Evolutionary conservation across 768 basidiomycete genomes (phyloP).

Genomic region (Lentinula detonsa): DNA sequence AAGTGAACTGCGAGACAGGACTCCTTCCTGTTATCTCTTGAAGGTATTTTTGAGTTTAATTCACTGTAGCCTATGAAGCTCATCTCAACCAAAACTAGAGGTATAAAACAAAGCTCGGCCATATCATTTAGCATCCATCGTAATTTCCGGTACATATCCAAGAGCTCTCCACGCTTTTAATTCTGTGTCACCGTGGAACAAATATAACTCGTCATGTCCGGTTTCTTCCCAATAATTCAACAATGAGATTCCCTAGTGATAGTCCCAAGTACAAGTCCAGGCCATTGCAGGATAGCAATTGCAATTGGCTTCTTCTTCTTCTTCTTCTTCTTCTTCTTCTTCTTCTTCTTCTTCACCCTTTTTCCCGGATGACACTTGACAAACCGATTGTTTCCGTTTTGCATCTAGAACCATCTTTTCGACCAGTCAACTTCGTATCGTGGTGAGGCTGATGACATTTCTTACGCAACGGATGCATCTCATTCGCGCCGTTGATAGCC

Average conservation of each 20-base stretch:
- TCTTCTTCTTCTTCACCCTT: slow-evolving; percentile 15
- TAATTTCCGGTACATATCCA: slow-evolving; percentile 68
- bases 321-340: neutral
- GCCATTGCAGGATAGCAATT: neutral
- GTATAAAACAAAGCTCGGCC: slow-evolving; percentile 31
- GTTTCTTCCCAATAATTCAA: slow-evolving; percentile 49
- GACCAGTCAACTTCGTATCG: slow-evolving; percentile 64
- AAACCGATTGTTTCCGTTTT: slow-evolving; percentile 50
- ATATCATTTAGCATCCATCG: slow-evolving; percentile 55
- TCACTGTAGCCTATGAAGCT: too few relatives aligned
- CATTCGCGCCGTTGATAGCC: slow-evolving; percentile 56
- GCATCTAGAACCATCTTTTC: slow-evolving; percentile 59
- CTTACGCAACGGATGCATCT: slow-evolving; percentile 49
- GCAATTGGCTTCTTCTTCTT: neutral
- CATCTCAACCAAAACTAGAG: too few relatives aligned
- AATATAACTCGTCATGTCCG: slow-evolving; percentile 57
- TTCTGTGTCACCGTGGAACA: slow-evolving; percentile 59
- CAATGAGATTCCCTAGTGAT: slow-evolving; percentile 37
- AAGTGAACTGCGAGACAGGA: too few relatives aligned
- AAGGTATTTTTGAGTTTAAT: too few relatives aligned
- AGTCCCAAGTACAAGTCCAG: slow-evolving; percentile 25
- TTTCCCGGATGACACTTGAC: slow-evolving; percentile 31
- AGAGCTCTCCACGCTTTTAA: slow-evolving; percentile 64
- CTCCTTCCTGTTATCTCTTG: too few relatives aligned
- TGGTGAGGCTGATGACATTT: slow-evolving; percentile 62